Evolutionary conservation across 2,329 filamentous ascomycete species (phyloP).

Genomic region (Waltergamsia citrina): DNA sequence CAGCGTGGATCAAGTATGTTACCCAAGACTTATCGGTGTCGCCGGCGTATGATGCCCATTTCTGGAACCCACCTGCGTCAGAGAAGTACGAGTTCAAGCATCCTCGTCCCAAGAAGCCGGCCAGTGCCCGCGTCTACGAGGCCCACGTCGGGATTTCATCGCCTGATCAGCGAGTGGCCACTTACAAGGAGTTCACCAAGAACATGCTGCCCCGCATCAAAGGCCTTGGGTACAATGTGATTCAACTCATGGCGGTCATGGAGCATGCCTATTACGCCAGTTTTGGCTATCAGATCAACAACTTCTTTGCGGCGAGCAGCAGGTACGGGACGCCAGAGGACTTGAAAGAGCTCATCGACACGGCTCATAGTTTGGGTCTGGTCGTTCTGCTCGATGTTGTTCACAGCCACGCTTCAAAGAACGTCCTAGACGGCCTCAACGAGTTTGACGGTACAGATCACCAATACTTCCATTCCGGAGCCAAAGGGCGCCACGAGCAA

Average conservation of each 20-base stretch:
- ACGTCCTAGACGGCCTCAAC: conserved; percentile 89
- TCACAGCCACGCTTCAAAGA: conserved; percentile 97
- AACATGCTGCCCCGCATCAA: conserved; percentile 90
- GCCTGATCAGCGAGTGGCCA: conserved; percentile 77
- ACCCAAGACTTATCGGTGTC: conserved; percentile 88
- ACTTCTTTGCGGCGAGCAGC: conserved; percentile 95
- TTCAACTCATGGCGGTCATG: conserved; percentile 98
- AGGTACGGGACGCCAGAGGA: conserved; percentile 91
- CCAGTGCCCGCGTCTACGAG: conserved; percentile 88
- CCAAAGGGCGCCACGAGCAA: conserved; percentile 76
- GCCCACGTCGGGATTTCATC: conserved; percentile 98
- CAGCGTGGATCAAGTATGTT: conserved; percentile 95
- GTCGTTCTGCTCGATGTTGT: conserved; percentile 91
- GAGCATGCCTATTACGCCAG: conserved; percentile 99
- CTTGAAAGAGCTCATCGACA: conserved; percentile 92
- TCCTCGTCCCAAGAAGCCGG: conserved; percentile 69
- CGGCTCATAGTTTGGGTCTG: conserved; percentile 83
- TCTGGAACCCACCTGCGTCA: conserved; percentile 83
- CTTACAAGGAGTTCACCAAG: conserved; percentile 94
- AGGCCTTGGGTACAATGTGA: conserved; percentile 87
- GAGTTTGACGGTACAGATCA: conserved; percentile 93
- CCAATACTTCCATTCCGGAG: conserved; percentile 87
- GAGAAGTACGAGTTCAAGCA: conserved; percentile 83
- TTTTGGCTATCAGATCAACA: conserved; percentile 98
- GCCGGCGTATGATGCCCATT: conserved; percentile 86